Evolutionary conservation across 2,329 filamentous ascomycete species (phyloP), one percentile per base, ranked within the genome.

Genomic region (Rosellinia necatrix): DNA sequence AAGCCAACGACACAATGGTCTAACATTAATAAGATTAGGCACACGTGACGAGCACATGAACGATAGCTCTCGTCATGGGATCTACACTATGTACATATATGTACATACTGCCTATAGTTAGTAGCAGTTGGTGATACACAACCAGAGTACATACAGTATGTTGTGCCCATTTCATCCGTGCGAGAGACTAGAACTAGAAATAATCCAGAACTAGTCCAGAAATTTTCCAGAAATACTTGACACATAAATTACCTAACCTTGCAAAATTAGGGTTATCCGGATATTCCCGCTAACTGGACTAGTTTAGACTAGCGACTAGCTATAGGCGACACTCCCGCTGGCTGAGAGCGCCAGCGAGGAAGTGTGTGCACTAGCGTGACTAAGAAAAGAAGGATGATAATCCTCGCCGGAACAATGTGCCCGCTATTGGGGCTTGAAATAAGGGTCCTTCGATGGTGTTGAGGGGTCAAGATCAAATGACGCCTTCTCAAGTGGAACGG

Each of bases 151-250:
- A n/a, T n/a, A n/a, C n/a, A n/a, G n/a, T n/a, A n/a, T 7, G 34
- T 37, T 24, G 37, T 22, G 7, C 19, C 24, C 37, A 24, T 24
- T 40, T 12, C n/a, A 21, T 12, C 21, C 17, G 21, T 13, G 21
- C 21, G 21, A 40, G 17, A 3, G 46, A 22, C 35, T 42, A 6
- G 32, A 30, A 24, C 44, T 54, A 46, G 55, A 54, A 40, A 19
- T 10, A 24, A 10, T 54, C 55, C 46, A 46, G 55, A 54, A 40
- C 19, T 10, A 24, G 13, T 54, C 55, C 46, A 47, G 55, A 58
- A 58, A 35, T 17, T 4, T 58, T 58, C 55, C 38, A 52, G 54
- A 57, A 57, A 57, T 46, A 44, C 43, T 34, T 29, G 30, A 56
- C 43, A 48, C 29, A 48, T 9, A 10, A 37, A 27, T 48, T 53